Evolutionary conservation across 1,139 yeast genomes (phyloP).

Genomic region (Geotrichum europaeum): DNA sequence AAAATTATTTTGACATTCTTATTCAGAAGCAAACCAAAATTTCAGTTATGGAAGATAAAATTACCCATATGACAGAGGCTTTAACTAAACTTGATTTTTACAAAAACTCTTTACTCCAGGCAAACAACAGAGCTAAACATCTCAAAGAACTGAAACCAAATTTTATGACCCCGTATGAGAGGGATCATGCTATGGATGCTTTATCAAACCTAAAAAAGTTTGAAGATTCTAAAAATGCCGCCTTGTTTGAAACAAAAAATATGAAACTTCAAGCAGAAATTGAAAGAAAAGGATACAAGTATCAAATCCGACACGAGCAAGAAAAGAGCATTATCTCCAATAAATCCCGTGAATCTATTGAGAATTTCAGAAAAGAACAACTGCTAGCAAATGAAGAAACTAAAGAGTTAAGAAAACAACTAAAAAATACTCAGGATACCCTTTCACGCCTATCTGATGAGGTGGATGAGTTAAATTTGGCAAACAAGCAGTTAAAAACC

Average conservation of each 20-base stretch:
- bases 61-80: neutral
- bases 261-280: neutral
- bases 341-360: neutral
- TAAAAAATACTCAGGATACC: neutral
- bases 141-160: neutral
- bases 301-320: neutral
- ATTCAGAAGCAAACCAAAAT: neutral
- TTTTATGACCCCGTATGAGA: neutral
- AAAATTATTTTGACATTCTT: neutral
- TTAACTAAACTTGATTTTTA: neutral
- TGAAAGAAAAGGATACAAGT: neutral
- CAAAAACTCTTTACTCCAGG: conserved; percentile 1
- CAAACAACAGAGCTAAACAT: neutral
- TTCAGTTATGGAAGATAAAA: neutral
- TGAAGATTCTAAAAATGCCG: neutral
- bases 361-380: neutral
- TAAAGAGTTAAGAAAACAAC: neutral
- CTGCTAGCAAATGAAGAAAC: neutral
- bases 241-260: neutral
- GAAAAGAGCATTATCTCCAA: neutral
- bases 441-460: neutral
- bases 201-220: neutral
- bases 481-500: neutral
- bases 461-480: neutral
- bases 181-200: neutral